Conservation (phyloP, 2,329 filamentous ascomycete genomes). For the Penicillium sp. region DNA sequence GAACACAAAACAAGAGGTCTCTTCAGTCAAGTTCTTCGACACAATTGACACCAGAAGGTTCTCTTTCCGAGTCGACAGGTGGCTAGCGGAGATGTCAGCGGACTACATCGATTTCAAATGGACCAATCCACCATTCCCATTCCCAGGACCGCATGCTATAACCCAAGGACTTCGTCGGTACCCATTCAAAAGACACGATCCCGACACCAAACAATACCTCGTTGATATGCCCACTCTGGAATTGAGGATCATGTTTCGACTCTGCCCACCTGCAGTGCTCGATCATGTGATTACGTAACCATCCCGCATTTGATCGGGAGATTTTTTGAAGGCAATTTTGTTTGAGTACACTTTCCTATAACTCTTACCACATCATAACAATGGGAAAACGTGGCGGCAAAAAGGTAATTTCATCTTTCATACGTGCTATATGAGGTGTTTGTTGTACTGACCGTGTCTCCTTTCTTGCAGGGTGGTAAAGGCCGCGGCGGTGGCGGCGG, state of each 20-base stretch:
- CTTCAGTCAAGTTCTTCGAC: constrained; percentile 1
- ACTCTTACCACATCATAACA: constrained; percentile 14
- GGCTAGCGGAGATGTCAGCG: not conserved
- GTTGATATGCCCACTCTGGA: not conserved
- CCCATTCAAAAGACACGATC: not conserved
- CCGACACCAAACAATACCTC: not conserved
- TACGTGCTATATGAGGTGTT: not conserved
- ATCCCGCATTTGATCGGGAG: constrained; percentile 7
- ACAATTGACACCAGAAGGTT: not conserved
- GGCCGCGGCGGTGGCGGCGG: constrained; percentile 45
- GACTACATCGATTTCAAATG: not conserved
- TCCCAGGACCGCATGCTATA: not conserved
- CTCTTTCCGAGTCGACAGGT: not conserved
- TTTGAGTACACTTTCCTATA: constrained; percentile 9
- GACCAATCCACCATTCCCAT: not conserved
- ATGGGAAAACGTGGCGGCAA: constrained; percentile 37
- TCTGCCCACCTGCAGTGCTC: constrained; percentile 3
- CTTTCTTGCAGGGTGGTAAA: constrained; percentile 40
- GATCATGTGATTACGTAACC: constrained; percentile 4
- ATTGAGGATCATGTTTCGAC: constrained; percentile 8
- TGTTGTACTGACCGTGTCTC: constrained; percentile 22
- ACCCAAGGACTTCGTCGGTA: not conserved
- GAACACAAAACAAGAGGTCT: not conserved
- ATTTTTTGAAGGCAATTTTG: constrained; percentile 21
- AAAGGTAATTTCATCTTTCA: constrained; percentile 21